A percentile compares a stretch with the other conserved stretches of the same genome.
Evolutionary conservation across 2,329 filamentous ascomycete species (phyloP).

Genomic region (Fusarium sp.): DNA sequence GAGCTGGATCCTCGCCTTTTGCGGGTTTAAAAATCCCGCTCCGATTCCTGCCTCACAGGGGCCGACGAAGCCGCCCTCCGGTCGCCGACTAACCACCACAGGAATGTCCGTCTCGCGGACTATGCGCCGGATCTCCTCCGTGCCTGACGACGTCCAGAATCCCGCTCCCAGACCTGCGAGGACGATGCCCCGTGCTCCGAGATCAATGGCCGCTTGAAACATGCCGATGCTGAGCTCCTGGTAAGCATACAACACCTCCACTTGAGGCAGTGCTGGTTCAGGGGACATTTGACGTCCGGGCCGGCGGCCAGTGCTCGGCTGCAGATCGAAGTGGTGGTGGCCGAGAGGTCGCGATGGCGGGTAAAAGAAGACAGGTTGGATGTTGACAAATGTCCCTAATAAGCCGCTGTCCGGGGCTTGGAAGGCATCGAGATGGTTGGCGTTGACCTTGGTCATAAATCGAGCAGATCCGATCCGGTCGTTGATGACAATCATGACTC

Average conservation of each 20-base stretch:
- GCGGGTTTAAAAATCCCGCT: slow-evolving; percentile 68
- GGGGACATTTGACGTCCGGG: slow-evolving; percentile 11
- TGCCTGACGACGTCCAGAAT: slow-evolving; percentile 60
- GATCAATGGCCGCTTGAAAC: slow-evolving; percentile 63
- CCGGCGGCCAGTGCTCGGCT: slow-evolving; percentile 27
- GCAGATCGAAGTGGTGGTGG: slow-evolving; percentile 61
- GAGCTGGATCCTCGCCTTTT: slow-evolving; percentile 68
- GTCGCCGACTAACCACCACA: slow-evolving; percentile 66
- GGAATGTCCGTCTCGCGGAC: slow-evolving; percentile 62
- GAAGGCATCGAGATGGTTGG: slow-evolving; percentile 75
- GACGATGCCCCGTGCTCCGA: slow-evolving; percentile 68
- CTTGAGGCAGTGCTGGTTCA: slow-evolving; percentile 62
- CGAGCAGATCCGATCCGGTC: slow-evolving; percentile 72
- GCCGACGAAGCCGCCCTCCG: slow-evolving; percentile 68
- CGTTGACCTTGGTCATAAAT: slow-evolving; percentile 74
- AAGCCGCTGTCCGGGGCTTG: slow-evolving; percentile 69
- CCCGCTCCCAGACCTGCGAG: slow-evolving; percentile 70
- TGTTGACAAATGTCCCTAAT: slow-evolving; percentile 71
- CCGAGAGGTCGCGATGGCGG: slow-evolving; percentile 64
- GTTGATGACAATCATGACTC: slow-evolving; percentile 73
- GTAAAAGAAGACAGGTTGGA: slow-evolving; percentile 73
- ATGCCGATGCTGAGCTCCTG: slow-evolving; percentile 66
- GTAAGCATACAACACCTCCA: slow-evolving; percentile 71
- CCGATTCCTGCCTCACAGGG: slow-evolving; percentile 57
- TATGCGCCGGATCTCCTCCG: slow-evolving; percentile 59